These are phyloP conservation scores for Tuber umbilicatum DNA, from an alignment of 495 filamentous ascomycete genomes.

Conservation along the genomic window DNA sequence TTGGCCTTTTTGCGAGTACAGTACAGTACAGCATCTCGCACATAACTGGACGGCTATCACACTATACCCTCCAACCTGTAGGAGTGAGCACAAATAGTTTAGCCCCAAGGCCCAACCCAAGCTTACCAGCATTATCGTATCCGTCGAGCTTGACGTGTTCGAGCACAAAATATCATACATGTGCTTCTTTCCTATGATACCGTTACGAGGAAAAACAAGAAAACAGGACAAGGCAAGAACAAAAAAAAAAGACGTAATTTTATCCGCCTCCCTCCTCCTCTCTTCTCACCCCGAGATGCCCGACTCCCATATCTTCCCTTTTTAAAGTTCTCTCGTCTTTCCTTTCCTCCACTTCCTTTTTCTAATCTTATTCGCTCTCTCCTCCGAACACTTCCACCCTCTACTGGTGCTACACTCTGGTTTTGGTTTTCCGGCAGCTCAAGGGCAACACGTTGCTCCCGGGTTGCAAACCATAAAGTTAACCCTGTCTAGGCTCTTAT, in stretches of 20 bases:
- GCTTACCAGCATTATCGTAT: not conserved
- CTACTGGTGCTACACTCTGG: not conserved
- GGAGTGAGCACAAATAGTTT: not conserved
- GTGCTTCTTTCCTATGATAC: not conserved
- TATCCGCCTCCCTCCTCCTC: not conserved
- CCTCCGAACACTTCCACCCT: not conserved
- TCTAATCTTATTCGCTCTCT: not conserved
- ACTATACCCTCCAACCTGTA: not conserved
- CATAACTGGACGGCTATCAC: not conserved
- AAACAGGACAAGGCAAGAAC: not conserved
- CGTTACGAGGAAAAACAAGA: not conserved
- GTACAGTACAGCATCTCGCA: no score
- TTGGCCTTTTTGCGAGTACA: not conserved
- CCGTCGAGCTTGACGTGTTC: not conserved
- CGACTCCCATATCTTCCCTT: not conserved
- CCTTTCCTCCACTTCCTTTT: not conserved
- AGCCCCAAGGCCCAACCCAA: not conserved
- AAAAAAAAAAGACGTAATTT: not conserved
- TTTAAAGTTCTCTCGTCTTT: not conserved
- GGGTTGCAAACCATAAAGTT: not conserved
- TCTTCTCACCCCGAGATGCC: not conserved
- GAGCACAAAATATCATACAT: not conserved
- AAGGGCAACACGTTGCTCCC: not conserved
- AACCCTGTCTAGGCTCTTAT: not conserved
- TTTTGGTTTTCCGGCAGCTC: not conserved